phyloP scores from a whole-genome alignment of 139 green algal genomes.

The Spirogloea muscicola region DNA sequence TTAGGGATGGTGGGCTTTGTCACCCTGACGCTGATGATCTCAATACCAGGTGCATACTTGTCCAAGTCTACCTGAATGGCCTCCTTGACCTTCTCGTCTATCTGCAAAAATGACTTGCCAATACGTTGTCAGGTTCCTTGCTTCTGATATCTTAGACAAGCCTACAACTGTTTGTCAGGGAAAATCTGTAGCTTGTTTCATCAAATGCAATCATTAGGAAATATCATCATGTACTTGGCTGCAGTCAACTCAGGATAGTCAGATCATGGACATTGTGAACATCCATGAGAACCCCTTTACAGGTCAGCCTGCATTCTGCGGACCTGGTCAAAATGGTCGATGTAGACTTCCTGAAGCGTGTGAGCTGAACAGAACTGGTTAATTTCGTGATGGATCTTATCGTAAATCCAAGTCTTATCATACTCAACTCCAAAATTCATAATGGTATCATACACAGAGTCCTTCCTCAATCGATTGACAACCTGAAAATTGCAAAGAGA shows the following conservation, averaged over 20 bases:
- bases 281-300: too few species aligned
- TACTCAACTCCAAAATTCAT: conserved; percentile 58
- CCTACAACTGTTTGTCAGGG: too few species aligned
- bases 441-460: conserved; percentile 53
- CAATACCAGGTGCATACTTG: conserved; percentile 58
- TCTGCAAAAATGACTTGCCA: too few species aligned
- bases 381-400: conserved; percentile 65
- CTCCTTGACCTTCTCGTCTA: conserved; percentile 43
- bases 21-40: conserved; percentile 60
- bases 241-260: too few species aligned
- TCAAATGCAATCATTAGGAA: too few species aligned
- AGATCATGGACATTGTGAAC: too few species aligned
- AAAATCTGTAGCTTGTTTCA: too few species aligned
- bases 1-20: conserved; percentile 58
- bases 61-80: conserved; percentile 51
- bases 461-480: conserved; percentile 55
- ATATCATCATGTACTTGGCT: too few species aligned
- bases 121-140: too few species aligned
- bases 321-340: conserved; percentile 62
- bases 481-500: too few species aligned
- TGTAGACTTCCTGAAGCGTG: conserved; percentile 60
- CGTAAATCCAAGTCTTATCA: conserved; percentile 63
- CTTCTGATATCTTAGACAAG: too few species aligned
- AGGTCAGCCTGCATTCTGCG: too few species aligned
- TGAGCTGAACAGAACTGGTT: conserved; percentile 61